Base-by-base conservation (phyloP, 208 protist genomes). In the Herpetomonas tarakana region DNA sequence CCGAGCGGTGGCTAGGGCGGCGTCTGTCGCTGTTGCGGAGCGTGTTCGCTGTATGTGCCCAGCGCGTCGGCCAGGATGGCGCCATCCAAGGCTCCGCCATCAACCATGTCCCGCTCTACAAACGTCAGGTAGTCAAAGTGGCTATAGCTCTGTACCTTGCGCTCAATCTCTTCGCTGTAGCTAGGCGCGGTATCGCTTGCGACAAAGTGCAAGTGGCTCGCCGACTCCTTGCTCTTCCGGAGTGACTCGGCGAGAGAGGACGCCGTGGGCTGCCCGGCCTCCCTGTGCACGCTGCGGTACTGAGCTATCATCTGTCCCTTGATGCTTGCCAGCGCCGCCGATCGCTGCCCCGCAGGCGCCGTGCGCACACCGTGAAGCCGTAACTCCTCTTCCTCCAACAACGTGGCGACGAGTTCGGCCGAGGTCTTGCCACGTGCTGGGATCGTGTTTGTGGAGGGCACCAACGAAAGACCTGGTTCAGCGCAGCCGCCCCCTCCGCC, bases 51-150 rank as follows among this genome's bases (percentile, higher is more conserved):
- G 50, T 92, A 92, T 18, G 73, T 50, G 6, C 68, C 70, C n/a
- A 94, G 65, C n/a, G 88, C 88, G 56, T 94, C 88, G 1, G 88
- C 74, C 60, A 92, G 67, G 49, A 94, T 92, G 26, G 88, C 88
- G 7, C 67, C 76, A 12, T 88, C 86, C 59, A 91, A 62, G 38
- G 76, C 72, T 11, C 57, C 75, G 19, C 65, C 58, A 56, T 92
- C 86, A 16, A 68, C 60, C 29, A 71, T 76, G 2, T 66, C 78
- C 21, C 71, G 62, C 41, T 88, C 78, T 6, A 94, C 81, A 58
- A 81, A 91, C 27, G 65, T 70, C 3, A 76, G 72, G 64, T 94
- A 94, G 61, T 94, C 78, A 58, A 89, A 94, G 50, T 92, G 78
- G 21, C 81, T 31, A 50, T 73, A 82, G 19, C 69, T 72, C 14